These are phyloP conservation scores for Balamuthia mandrillaris DNA, from an alignment of 208 protist species.

Conservation along the genomic window DNA sequence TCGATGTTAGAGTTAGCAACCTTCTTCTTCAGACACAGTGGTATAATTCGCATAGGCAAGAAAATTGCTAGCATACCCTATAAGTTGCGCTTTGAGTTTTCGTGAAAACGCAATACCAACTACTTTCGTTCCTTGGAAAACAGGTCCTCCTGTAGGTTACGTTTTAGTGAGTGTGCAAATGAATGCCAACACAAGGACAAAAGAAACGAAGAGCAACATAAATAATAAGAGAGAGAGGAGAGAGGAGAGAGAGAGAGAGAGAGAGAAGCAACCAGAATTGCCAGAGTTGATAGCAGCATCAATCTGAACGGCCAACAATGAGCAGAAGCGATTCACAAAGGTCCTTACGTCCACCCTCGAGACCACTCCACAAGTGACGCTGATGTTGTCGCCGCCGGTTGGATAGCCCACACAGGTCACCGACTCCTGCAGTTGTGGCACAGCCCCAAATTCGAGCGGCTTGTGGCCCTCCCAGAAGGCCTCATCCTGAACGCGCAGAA, in stretches of 20 bases:
- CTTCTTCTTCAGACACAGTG: no score
- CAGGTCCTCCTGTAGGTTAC: conserved; percentile 54
- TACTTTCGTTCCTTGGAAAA: conserved; percentile 44
- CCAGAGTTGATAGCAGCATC: conserved; percentile 60
- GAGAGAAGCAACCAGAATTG: no score
- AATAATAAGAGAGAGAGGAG: not conserved
- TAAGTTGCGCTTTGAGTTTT: no score
- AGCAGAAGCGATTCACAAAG: conserved; percentile 38
- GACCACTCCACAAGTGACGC: conserved; percentile 20
- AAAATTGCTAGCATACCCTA: no score
- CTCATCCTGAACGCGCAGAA: conserved; percentile 37
- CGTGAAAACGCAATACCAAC: conserved; percentile 41
- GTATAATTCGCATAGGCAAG: no score
- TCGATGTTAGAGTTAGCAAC: conserved; percentile 1
- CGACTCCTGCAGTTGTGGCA: conserved; percentile 46
- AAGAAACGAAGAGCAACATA: no score
- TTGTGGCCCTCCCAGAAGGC: conserved; percentile 40
- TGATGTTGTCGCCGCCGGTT: conserved; percentile 37
- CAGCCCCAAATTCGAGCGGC: conserved; percentile 18
- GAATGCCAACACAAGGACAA: no score
- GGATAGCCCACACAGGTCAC: conserved; percentile 16
- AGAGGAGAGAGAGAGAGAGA: not conserved
- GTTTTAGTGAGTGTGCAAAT: no score
- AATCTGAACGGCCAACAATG: conserved; percentile 54
- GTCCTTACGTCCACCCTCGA: conserved; percentile 25